These are phyloP conservation scores for Cercospora nicotianae DNA, from an alignment of 2,329 filamentous ascomycete genomes.

Conservation along the genomic window DNA sequence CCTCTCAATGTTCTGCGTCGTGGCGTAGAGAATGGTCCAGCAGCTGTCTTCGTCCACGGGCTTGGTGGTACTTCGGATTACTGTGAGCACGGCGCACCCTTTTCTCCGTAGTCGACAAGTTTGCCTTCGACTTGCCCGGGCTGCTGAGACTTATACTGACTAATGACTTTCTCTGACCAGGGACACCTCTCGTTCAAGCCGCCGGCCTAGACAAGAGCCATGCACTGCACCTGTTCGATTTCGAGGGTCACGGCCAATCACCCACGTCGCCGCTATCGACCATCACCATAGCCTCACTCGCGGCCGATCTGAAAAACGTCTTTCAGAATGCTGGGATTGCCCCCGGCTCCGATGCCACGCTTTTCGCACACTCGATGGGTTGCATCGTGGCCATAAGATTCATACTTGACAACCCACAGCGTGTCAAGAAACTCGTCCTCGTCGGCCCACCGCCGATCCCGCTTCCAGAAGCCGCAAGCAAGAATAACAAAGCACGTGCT, in stretches of 20 bases:
- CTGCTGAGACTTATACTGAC: background rate
- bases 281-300: constrained; percentile 48
- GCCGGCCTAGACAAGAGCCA: constrained; percentile 34
- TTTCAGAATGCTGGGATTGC: constrained; percentile 39
- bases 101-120: too few relatives aligned
- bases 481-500: constrained; percentile 41
- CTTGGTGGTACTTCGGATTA: constrained; percentile 51
- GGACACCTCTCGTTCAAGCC: constrained; percentile 45
- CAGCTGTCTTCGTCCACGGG: constrained; percentile 55
- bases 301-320: constrained; percentile 42
- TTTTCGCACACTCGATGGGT: constrained; percentile 56
- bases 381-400: constrained; percentile 51
- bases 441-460: constrained; percentile 52
- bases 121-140: too few relatives aligned
- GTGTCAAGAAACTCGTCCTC: constrained; percentile 50
- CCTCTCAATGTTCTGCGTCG: background rate
- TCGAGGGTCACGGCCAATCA: constrained; percentile 59
- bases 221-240: constrained; percentile 46
- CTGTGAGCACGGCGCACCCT: too few relatives aligned
- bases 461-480: constrained; percentile 41
- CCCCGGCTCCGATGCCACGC: constrained; percentile 36
- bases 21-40: background rate
- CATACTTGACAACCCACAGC: constrained; percentile 42
- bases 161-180: background rate
- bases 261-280: constrained; percentile 50